These are phyloP conservation scores for Colletotrichum paranaense DNA, from an alignment of 2,329 filamentous ascomycete genomes.

Conservation along the genomic window DNA sequence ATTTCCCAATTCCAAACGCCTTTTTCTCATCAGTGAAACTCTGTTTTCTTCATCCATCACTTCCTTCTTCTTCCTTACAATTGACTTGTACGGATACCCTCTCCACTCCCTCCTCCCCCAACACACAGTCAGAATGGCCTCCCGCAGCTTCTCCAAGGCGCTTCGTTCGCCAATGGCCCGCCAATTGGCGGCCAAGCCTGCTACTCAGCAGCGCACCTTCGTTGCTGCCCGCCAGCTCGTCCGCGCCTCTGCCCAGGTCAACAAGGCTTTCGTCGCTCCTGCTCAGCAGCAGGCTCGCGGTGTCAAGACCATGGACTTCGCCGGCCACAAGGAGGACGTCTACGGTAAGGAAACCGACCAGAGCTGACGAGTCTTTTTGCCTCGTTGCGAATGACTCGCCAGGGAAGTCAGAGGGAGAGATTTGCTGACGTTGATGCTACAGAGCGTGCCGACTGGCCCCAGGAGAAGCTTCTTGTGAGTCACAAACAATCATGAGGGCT, in stretches of 20 bases:
- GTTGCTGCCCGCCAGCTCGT: conserved; percentile 68
- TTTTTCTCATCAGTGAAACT: conserved; percentile 34
- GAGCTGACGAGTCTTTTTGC: not conserved
- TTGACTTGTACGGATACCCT: conserved; percentile 40
- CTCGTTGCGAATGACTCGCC: conserved; percentile 22
- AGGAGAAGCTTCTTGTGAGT: conserved; percentile 95
- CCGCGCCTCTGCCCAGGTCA: conserved; percentile 59
- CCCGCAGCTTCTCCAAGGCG: conserved; percentile 77
- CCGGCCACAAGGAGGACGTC: conserved; percentile 92
- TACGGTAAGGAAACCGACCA: conserved; percentile 73
- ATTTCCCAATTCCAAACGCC: conserved; percentile 38
- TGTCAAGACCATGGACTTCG: conserved; percentile 99
- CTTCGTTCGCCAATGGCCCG: conserved; percentile 72
- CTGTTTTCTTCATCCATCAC: conserved; percentile 33
- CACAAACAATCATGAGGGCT: conserved; percentile 36
- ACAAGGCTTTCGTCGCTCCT: conserved; percentile 54
- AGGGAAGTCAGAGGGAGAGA: conserved; percentile 3
- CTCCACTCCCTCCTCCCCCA: conserved; percentile 45
- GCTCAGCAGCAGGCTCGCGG: conserved; percentile 80
- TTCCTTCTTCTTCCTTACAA: conserved; percentile 36
- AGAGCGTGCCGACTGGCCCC: conserved; percentile 99
- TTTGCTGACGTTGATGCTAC: conserved; percentile 39
- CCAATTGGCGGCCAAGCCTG: conserved; percentile 68
- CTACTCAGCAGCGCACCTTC: conserved; percentile 72
- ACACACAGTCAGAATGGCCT: conserved; percentile 74